A percentile compares a stretch with the other conserved stretches of the same genome.
Evolutionary conservation across 2,329 filamentous ascomycete genomes (phyloP).

Genomic region (Penicillium frequentans): DNA sequence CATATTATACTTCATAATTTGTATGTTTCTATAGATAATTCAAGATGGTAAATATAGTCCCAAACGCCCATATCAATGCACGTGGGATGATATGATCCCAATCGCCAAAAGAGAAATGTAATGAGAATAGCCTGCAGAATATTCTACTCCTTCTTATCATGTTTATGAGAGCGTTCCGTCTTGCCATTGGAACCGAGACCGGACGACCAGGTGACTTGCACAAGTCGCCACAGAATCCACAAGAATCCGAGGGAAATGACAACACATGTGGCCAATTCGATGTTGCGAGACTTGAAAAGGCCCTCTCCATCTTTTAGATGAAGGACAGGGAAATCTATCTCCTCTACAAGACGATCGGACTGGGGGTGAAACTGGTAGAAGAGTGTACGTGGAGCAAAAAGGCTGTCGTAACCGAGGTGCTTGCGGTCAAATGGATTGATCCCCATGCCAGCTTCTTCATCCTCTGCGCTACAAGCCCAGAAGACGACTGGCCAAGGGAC

Average conservation of each 20-base stretch:
- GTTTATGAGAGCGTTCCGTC: slow-evolving; percentile 2
- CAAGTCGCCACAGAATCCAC: slow-evolving; percentile 68
- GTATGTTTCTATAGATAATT: neutral
- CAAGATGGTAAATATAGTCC: neutral
- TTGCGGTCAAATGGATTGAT: slow-evolving; percentile 81
- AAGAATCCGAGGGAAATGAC: slow-evolving; percentile 64
- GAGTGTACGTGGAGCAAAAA: slow-evolving; percentile 74
- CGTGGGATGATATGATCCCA: neutral
- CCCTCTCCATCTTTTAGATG: slow-evolving; percentile 53
- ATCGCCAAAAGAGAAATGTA: neutral
- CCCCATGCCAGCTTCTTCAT: slow-evolving; percentile 60
- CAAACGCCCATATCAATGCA: neutral
- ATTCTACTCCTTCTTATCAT: slow-evolving; percentile 30
- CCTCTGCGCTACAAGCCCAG: slow-evolving; percentile 75
- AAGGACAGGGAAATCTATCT: slow-evolving; percentile 65
- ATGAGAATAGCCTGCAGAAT: neutral
- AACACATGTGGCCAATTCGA: slow-evolving; percentile 57
- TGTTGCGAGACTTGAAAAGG: slow-evolving; percentile 33
- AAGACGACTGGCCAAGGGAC: slow-evolving; percentile 82
- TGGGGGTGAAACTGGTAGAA: slow-evolving; percentile 75
- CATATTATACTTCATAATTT: neutral
- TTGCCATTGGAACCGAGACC: slow-evolving; percentile 16
- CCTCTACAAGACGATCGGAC: slow-evolving; percentile 52
- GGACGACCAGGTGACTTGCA: slow-evolving; percentile 26
- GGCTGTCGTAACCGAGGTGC: slow-evolving; percentile 80